A percentile compares a stretch with the other conserved stretches of the same genome.
Evolutionary conservation across 2,329 filamentous ascomycete species (phyloP).

Genomic region (Colletotrichum musicola): DNA sequence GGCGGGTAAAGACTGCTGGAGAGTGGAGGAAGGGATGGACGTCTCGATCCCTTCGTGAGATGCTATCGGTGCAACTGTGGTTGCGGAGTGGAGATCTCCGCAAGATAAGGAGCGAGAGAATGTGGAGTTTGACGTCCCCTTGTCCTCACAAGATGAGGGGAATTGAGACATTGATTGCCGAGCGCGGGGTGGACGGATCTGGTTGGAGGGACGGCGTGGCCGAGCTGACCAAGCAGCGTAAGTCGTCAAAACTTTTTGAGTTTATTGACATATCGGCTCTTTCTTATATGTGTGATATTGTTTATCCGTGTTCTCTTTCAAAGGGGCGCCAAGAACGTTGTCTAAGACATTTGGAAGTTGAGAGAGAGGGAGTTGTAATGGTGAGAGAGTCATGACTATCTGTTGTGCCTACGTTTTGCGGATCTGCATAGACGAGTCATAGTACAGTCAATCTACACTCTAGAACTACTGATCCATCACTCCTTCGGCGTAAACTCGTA

Average conservation of each 20-base stretch:
- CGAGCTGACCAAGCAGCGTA: not conserved
- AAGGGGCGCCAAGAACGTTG: not conserved
- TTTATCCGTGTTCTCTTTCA: not conserved
- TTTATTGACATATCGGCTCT: not conserved
- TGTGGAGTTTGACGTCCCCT: conserved; percentile 8
- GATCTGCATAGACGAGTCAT: too few species aligned
- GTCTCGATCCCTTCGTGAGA: conserved; percentile 1
- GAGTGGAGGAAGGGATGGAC: not conserved
- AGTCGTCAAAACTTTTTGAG: not conserved
- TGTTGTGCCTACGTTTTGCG: too few species aligned
- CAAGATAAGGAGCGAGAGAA: conserved; percentile 11
- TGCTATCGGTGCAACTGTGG: not conserved
- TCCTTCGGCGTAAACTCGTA: too few species aligned
- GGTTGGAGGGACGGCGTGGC: not conserved
- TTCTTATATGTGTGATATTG: not conserved
- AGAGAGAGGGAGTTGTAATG: not conserved
- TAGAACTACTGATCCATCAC: too few species aligned
- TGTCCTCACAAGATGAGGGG: not conserved
- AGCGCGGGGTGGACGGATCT: not conserved
- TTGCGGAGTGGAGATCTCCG: conserved; percentile 34
- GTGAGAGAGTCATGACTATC: not conserved
- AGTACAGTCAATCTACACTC: too few species aligned
- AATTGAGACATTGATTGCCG: too few species aligned
- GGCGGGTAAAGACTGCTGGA: not conserved
- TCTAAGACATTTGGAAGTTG: not conserved